phyloP scores from a whole-genome alignment of 768 basidiomycete genomes.

The Porphyrellus cyaneotinctus region DNA sequence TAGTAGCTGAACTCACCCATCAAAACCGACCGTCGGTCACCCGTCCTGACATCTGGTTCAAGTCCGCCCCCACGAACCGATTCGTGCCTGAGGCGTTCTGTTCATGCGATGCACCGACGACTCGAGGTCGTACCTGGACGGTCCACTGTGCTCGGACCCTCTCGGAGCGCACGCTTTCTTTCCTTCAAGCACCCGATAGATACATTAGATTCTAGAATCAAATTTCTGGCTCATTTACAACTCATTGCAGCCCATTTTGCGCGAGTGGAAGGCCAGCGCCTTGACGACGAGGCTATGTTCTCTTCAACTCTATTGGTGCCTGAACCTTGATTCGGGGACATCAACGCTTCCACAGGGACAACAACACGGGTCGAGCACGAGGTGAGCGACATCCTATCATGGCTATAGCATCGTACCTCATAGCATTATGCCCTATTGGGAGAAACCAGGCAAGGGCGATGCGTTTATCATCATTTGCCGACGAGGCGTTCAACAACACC shows the following conservation, averaged over 20 bases:
- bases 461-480: neutral
- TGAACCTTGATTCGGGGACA: neutral
- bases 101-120: no score
- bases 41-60: neutral
- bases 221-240: neutral
- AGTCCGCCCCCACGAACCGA: neutral
- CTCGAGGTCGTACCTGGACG: no score
- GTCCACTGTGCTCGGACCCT: no score
- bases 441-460: neutral
- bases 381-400: neutral
- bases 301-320: constrained; percentile 11
- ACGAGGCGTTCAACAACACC: neutral
- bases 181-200: no score
- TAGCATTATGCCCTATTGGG: no score
- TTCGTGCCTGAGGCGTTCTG: neutral
- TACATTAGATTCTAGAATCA: neutral
- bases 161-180: no score
- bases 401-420: neutral
- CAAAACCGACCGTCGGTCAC: no score
- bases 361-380: neutral
- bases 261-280: neutral
- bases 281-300: neutral
- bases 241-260: neutral
- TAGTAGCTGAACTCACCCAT: neutral
- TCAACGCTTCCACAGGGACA: neutral